These are phyloP conservation scores for Hypoxylon rubiginosum DNA, from an alignment of 2,329 filamentous ascomycete species.

Conservation along the genomic window DNA sequence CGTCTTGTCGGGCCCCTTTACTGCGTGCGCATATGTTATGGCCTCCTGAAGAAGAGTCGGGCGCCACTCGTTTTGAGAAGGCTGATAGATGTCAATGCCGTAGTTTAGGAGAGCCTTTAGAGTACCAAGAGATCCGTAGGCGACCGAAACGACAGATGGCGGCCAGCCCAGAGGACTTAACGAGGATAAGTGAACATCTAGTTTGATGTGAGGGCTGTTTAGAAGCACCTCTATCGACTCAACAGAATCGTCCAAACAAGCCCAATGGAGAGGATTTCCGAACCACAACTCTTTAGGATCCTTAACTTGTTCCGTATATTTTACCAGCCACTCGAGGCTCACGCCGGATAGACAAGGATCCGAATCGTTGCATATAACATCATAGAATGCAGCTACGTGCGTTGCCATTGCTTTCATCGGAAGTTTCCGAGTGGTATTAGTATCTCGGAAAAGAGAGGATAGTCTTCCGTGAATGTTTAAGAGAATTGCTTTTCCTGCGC, in stretches of 20 bases:
- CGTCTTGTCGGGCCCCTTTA: conserved; percentile 29
- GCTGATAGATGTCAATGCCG: conserved; percentile 25
- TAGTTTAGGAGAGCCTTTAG: conserved; percentile 30
- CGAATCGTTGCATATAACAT: conserved; percentile 14
- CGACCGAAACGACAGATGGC: conserved; percentile 20
- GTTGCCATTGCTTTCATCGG: conserved; percentile 17
- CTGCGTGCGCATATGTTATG: conserved; percentile 19
- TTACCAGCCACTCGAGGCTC: conserved; percentile 22
- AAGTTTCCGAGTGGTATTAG: neutral
- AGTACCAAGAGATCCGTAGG: conserved; percentile 24
- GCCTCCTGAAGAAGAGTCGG: conserved; percentile 29
- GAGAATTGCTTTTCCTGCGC: conserved; percentile 22
- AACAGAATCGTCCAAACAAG: conserved; percentile 24
- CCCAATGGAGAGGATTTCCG: conserved; percentile 35
- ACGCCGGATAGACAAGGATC: conserved; percentile 12
- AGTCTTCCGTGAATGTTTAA: conserved; percentile 18
- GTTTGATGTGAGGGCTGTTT: conserved; percentile 14
- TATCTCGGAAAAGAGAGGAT: conserved; percentile 17
- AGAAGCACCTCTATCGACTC: conserved; percentile 29
- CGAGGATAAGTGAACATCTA: conserved; percentile 14
- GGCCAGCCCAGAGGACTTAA: conserved; percentile 15
- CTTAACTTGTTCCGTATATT: conserved; percentile 6
- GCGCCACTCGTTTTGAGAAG: conserved; percentile 8
- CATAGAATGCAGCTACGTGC: conserved; percentile 32
- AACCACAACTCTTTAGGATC: conserved; percentile 10